Evolutionary conservation across 805 yeast species (phyloP).

Genomic region (Candida rishiriensis): DNA sequence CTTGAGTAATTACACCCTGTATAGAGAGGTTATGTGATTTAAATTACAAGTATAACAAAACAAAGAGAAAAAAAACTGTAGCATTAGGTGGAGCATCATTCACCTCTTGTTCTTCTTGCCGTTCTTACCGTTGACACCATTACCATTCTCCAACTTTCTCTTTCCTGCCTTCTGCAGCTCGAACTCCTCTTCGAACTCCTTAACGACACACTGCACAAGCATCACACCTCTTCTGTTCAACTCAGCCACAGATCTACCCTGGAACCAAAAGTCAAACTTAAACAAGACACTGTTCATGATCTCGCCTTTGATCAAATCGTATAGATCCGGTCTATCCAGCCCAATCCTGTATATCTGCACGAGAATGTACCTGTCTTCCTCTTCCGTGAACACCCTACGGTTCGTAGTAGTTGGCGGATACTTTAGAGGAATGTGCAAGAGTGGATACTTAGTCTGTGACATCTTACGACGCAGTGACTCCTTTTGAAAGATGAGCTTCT

Average conservation of each 20-base stretch:
- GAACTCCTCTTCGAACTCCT: constrained; percentile 49
- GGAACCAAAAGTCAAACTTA: constrained; percentile 83
- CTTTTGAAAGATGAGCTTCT: constrained; percentile 61
- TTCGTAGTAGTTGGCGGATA: constrained; percentile 57
- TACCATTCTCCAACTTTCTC: not conserved
- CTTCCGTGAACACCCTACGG: constrained; percentile 72
- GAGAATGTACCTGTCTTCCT: constrained; percentile 84
- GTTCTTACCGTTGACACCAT: not conserved
- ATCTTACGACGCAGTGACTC: constrained; percentile 77
- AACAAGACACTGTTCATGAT: constrained; percentile 73
- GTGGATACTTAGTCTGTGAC: constrained; percentile 59
- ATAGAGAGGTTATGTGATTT: too few relatives aligned
- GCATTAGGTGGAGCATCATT: too few relatives aligned
- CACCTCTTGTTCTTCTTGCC: not conserved
- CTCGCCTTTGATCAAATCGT: constrained; percentile 72
- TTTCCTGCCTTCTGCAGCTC: not conserved
- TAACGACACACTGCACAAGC: constrained; percentile 65
- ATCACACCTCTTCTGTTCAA: constrained; percentile 79
- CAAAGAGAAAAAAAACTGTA: too few relatives aligned
- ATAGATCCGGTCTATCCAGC: constrained; percentile 69
- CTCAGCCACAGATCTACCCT: constrained; percentile 73
- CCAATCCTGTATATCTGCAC: constrained; percentile 80
- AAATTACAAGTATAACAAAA: too few relatives aligned
- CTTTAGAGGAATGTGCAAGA: constrained; percentile 69
- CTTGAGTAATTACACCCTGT: too few relatives aligned